Evolutionary conservation across 352 stramenopile genomes (phyloP), one percentile per base, ranked within the genome.

Genomic region (Globisporangium yorkense): DNA sequence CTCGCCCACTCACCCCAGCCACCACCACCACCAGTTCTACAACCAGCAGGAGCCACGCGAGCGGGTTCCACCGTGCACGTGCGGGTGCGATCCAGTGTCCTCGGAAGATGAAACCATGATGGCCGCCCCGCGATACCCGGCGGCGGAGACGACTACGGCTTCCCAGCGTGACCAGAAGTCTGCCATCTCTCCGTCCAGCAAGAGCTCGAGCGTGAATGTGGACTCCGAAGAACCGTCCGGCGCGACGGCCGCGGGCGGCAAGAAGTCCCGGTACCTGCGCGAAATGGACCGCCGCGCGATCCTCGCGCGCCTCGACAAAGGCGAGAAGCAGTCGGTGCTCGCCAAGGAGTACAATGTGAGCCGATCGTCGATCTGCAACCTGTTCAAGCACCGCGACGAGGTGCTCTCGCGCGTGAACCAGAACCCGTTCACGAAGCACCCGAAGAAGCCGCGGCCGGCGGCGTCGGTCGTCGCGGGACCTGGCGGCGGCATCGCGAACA

Each of bases 261-360:
- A 87, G 49, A 66, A 59, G 0, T 87, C 77, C 2, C 71, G 75
- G 0, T 88, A 88, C 54, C 58, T 85, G 15, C 70, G 74, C 0
- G 77, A 87, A 48, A 84, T 84, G 53, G 77, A 87, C 54, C 77
- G 74, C 8, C 77, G 74, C 8, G 59, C 48, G 15, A 87, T 87
- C 64, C 55, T 87, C 21, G 57, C 66, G 10, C 73, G 77, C 2
- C 76, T 87, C 39, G 67, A 68, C 12, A 68, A 72, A 18, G 77
- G 77, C 5, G 77, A 88, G 62, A 84, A 86, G 56, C 73, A 86
- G 33, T 71, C 77, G 0, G 66, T 67, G 24, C 67, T 85, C 3
- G 75, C 77, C 24, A 88, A 86, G 63, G 77, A 87, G 57, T 86
- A 75, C 54, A 65, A 65, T 18, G 77, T 84, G 40, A 88, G 71